Base-by-base conservation (phyloP, 2,329 filamentous ascomycete species). In the Colletotrichum shisoi region DNA sequence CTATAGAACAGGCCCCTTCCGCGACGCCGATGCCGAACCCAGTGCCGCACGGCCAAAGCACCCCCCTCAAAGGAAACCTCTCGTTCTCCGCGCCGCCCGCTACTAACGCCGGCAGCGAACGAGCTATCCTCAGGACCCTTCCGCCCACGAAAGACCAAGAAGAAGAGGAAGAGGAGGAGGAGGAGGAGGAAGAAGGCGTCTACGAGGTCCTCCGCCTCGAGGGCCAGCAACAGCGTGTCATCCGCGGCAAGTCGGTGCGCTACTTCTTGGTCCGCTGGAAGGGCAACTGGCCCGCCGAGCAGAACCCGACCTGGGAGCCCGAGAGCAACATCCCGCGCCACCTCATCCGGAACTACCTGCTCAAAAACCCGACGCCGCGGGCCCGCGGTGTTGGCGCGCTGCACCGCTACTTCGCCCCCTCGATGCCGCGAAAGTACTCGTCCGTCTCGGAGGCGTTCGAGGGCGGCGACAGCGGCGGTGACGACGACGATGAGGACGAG, bases 221-320 rank as follows among this genome's bases (percentile, higher is more conserved):
- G 65, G 80, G 73, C n/a, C 76, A 81, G 63, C 74, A 75, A 17
- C 57, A 79, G 4, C 73, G 78, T 46, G 74, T 81, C 4, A 76
- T 79, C 1, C 75, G 78, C 13, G 78, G 78, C 4, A 72, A 71
- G 9, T 54, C 71, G 0, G 75, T 81, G 1, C 81, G 81, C 3
- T 80, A 79, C 64, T 88, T 84, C 73, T 77, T 81, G 37, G 84
- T 88, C 1, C 80, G 82, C 7, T 88, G 85, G 85, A 81, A 80
- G 51, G 85, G 85, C 8, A 74, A 85, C 65, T 88, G 85, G 85
- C 84, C 85, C 0, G 74, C 79, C 0, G 82, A 81, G 9, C 80
- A 87, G 71, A 87, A 88, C 62, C 83, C 84, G 0, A 84, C 85
- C 0, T 88, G 85, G 85, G 85, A 88, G 71, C 85, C 85, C 0